Conservation (phyloP, 495 filamentous ascomycete genomes). For the Penicillium egyptiacum region DNA sequence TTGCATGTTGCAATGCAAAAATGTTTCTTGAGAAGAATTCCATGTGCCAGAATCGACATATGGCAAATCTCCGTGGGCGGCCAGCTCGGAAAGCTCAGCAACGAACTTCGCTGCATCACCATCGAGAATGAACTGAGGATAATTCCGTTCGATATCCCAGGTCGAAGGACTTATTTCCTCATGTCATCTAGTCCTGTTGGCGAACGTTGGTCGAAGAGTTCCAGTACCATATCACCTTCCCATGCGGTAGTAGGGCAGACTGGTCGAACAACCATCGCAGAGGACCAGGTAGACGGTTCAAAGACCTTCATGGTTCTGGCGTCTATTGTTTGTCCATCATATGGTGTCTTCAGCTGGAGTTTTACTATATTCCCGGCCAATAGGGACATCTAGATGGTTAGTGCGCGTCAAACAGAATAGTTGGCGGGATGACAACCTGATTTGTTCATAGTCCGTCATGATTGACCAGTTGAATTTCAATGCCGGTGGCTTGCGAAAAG, state of each 20-base stretch:
- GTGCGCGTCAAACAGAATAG: not conserved
- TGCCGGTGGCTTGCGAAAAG: too few relatives aligned
- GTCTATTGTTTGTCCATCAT: slow-evolving; percentile 3
- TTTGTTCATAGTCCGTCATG: too few relatives aligned
- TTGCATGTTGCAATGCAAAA: slow-evolving; percentile 15
- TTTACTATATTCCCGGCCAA: slow-evolving; percentile 15
- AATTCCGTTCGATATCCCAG: slow-evolving; percentile 18
- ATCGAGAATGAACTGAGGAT: slow-evolving; percentile 23
- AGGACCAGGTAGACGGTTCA: slow-evolving; percentile 32
- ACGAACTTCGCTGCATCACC: slow-evolving; percentile 18
- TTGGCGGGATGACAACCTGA: too few relatives aligned
- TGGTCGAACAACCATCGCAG: slow-evolving; percentile 23
- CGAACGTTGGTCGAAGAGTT: slow-evolving; percentile 36
- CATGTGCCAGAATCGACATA: slow-evolving; percentile 15
- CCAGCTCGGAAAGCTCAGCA: slow-evolving; percentile 11
- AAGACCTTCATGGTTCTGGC: slow-evolving; percentile 23
- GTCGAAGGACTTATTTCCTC: slow-evolving; percentile 23
- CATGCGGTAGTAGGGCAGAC: slow-evolving; percentile 11
- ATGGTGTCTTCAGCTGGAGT: slow-evolving; percentile 12
- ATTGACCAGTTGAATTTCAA: too few relatives aligned
- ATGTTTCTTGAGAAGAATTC: slow-evolving; percentile 25
- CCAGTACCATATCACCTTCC: slow-evolving; percentile 22
- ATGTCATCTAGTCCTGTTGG: slow-evolving; percentile 27
- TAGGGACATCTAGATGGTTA: slow-evolving; percentile 21
- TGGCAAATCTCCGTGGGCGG: slow-evolving; percentile 1